A percentile compares a stretch with the other conserved stretches of the same genome.
Evolutionary conservation across 169 alveolate genomes (phyloP).

Genomic region (Eimeria zaria): DNA sequence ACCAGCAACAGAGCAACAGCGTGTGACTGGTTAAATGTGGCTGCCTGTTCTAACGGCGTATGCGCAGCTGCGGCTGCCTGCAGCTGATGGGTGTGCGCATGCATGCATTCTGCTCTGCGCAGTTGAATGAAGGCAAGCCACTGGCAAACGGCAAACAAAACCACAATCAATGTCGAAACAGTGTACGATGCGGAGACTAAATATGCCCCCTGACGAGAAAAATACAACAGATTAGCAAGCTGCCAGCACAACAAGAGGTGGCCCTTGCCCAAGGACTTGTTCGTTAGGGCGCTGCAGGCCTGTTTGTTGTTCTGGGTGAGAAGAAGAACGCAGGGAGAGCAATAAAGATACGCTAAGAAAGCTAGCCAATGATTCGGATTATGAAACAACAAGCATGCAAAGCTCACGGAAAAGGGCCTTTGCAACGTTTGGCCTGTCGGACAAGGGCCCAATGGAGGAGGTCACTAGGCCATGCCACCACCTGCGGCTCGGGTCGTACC

Average conservation of each 20-base stretch:
- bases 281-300: not conserved
- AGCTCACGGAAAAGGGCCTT: constrained; percentile 12
- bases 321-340: not conserved
- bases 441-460: not conserved
- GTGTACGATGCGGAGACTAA: too few relatives aligned
- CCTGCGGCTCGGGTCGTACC: not conserved
- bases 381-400: not conserved
- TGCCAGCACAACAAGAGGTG: not conserved
- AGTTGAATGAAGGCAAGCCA: not conserved
- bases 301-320: not conserved
- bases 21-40: not conserved
- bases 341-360: too few relatives aligned
- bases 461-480: constrained; percentile 42
- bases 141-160: too few relatives aligned
- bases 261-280: not conserved
- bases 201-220: not conserved
- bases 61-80: not conserved
- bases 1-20: not conserved
- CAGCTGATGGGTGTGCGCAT: not conserved
- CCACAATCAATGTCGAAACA: too few relatives aligned
- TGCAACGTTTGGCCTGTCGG: constrained; percentile 19
- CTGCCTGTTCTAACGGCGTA: not conserved
- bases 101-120: not conserved
- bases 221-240: not conserved
- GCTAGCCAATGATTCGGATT: too few relatives aligned